Evolutionary conservation across 2,329 filamentous ascomycete species (phyloP).

Genomic region (Curvularia eragrostidis): DNA sequence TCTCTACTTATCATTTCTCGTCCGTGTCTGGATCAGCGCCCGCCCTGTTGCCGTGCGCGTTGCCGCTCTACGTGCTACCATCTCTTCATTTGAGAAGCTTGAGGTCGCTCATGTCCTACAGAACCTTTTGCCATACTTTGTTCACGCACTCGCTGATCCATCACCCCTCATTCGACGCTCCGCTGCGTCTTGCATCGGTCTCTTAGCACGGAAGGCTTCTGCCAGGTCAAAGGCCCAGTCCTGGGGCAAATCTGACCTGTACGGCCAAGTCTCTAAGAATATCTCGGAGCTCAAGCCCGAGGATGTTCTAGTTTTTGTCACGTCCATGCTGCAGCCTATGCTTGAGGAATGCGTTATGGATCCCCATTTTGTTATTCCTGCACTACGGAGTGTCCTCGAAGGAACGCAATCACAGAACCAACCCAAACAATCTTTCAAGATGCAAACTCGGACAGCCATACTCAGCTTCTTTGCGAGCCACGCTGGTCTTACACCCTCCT

Average conservation of each 20-base stretch:
- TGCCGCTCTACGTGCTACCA: constrained; percentile 69
- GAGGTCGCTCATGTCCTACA: constrained; percentile 71
- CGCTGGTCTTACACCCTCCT: constrained; percentile 69
- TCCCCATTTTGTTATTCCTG: constrained; percentile 69
- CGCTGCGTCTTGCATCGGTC: constrained; percentile 68
- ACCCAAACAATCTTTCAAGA: constrained; percentile 56
- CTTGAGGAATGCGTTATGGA: constrained; percentile 90
- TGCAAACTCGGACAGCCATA: constrained; percentile 69
- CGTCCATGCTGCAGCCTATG: constrained; percentile 73
- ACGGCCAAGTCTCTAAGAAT: constrained; percentile 61
- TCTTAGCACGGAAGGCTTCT: constrained; percentile 28
- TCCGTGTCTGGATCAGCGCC: constrained; percentile 74
- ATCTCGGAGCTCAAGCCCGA: constrained; percentile 69
- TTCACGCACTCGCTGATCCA: constrained; percentile 76
- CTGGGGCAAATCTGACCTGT: constrained; percentile 57
- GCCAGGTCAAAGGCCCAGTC: constrained; percentile 19
- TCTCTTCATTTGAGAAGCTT: constrained; percentile 29
- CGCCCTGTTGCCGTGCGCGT: constrained; percentile 73
- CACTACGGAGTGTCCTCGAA: constrained; percentile 67
- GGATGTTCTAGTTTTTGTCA: constrained; percentile 59
- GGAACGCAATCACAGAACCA: constrained; percentile 54
- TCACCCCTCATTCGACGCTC: constrained; percentile 78
- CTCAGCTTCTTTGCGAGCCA: constrained; percentile 78
- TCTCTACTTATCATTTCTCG: constrained; percentile 77
- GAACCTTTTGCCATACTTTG: constrained; percentile 78